Conservation (phyloP, 495 filamentous ascomycete genomes). For the Aspergillus asperescens region DNA sequence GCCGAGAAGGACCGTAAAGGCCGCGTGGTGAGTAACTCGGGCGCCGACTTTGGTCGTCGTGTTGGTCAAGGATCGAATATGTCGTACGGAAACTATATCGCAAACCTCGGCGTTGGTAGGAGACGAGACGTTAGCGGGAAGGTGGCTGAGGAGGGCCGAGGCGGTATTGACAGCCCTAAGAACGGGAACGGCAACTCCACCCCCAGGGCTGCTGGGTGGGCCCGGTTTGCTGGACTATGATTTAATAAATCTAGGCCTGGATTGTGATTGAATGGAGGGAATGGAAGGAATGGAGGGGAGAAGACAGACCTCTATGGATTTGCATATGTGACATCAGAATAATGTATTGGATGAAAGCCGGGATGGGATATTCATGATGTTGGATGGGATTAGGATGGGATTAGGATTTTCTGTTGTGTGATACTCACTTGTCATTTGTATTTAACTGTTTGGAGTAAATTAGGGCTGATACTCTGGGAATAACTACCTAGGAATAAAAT, state of each 20-base stretch:
- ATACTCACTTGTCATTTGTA: constrained; percentile 8
- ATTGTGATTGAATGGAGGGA: background rate
- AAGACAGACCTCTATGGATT: background rate
- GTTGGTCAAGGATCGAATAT: constrained; percentile 25
- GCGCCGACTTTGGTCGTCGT: constrained; percentile 43
- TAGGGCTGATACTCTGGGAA: constrained; percentile 9
- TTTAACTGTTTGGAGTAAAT: constrained; percentile 9
- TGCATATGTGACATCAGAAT: background rate
- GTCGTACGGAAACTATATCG: constrained; percentile 56
- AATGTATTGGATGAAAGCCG: background rate
- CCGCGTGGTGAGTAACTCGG: constrained; percentile 51
- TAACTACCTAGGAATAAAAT: background rate
- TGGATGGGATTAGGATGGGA: constrained; percentile 1
- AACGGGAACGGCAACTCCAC: constrained; percentile 10
- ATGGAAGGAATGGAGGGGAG: too few relatives aligned
- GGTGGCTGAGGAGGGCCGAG: constrained; percentile 76
- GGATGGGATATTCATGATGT: background rate
- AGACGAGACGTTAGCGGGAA: constrained; percentile 76
- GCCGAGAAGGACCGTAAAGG: constrained; percentile 41
- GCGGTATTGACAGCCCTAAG: constrained; percentile 26
- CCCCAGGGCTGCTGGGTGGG: constrained; percentile 42
- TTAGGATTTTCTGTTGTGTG: constrained; percentile 3
- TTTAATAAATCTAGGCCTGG: background rate
- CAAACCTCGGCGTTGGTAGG: constrained; percentile 43
- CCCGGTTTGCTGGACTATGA: constrained; percentile 44